Conservation (phyloP, 768 basidiomycete species). For the Rhodosporidiobolus sp. region DNA sequence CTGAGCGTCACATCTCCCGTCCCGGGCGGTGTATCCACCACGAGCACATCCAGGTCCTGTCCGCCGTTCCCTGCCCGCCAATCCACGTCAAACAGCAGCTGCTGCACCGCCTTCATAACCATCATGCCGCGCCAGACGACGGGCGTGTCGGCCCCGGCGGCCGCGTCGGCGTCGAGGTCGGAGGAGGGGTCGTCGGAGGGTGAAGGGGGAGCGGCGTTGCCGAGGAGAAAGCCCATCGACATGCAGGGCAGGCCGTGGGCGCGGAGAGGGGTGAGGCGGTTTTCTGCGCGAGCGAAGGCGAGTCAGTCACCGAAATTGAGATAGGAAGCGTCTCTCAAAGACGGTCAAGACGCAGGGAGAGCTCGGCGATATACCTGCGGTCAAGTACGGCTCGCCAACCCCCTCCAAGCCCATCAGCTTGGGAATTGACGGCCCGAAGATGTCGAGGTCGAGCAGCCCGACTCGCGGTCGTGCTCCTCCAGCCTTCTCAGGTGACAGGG, state of each 20-base stretch:
- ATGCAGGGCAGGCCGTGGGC: slow-evolving; percentile 90
- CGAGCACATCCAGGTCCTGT: slow-evolving; percentile 70
- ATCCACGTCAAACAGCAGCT: slow-evolving; percentile 91
- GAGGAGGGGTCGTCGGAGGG: slow-evolving; percentile 36
- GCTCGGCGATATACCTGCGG: slow-evolving; percentile 56
- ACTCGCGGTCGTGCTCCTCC: slow-evolving; percentile 58
- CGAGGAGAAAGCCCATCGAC: slow-evolving; percentile 94
- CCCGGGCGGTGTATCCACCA: slow-evolving; percentile 94
- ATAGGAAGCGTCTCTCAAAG: no score
- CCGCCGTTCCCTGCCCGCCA: slow-evolving; percentile 59
- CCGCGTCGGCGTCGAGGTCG: slow-evolving; percentile 46
- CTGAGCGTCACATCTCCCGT: slow-evolving; percentile 95
- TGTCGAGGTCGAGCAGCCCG: slow-evolving; percentile 87
- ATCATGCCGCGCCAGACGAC: slow-evolving; percentile 95
- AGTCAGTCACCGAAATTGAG: not conserved
- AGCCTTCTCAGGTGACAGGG: slow-evolving; percentile 44
- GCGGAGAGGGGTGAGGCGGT: slow-evolving; percentile 72
- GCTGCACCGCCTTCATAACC: slow-evolving; percentile 97
- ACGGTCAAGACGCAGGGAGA: not conserved
- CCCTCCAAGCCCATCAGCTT: slow-evolving; percentile 85
- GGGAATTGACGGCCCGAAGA: slow-evolving; percentile 91
- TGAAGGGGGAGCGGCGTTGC: slow-evolving; percentile 51
- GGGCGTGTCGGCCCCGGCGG: slow-evolving; percentile 62
- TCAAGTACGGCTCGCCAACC: slow-evolving; percentile 72
- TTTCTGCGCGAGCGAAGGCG: slow-evolving; percentile 53